phyloP scores from a whole-genome alignment of 2,329 filamentous ascomycete species.

The Fusarium bactridioides region DNA sequence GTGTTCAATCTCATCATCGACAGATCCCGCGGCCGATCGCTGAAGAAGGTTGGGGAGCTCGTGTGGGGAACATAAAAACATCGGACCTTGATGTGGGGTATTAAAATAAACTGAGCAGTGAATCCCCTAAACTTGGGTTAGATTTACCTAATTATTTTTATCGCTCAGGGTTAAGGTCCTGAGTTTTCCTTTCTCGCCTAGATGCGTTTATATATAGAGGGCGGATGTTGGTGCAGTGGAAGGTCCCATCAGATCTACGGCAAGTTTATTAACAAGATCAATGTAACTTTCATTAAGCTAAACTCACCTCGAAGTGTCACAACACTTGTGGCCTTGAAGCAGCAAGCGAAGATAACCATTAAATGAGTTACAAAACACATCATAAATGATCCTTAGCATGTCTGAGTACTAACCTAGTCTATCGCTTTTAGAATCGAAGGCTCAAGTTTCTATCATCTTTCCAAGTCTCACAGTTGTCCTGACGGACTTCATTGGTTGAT shows the following conservation, averaged over 20 bases:
- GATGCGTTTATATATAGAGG: background rate
- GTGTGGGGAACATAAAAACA: constrained; percentile 1
- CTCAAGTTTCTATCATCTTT: background rate
- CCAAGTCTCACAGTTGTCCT: background rate
- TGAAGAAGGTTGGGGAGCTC: constrained; percentile 1
- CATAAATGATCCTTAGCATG: background rate
- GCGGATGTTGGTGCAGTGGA: constrained; percentile 14
- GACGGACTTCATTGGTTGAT: background rate
- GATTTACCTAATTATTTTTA: too few species aligned
- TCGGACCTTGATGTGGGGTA: too few species aligned
- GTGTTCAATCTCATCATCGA: constrained; percentile 26
- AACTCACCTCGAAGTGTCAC: background rate
- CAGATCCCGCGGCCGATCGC: constrained; percentile 22
- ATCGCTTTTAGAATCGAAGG: background rate
- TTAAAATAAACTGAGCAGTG: too few species aligned
- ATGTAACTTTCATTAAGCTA: background rate
- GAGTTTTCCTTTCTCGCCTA: too few species aligned
- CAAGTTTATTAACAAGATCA: background rate
- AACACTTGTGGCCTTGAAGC: background rate
- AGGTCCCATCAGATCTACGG: background rate
- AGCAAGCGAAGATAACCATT: background rate
- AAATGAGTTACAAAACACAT: background rate
- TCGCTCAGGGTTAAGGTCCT: too few species aligned
- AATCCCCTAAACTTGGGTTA: too few species aligned
- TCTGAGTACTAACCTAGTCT: background rate